Evolutionary conservation across 1,284 basidiomycete genomes (phyloP).

Genomic region (Ceratobasidium sp.): DNA sequence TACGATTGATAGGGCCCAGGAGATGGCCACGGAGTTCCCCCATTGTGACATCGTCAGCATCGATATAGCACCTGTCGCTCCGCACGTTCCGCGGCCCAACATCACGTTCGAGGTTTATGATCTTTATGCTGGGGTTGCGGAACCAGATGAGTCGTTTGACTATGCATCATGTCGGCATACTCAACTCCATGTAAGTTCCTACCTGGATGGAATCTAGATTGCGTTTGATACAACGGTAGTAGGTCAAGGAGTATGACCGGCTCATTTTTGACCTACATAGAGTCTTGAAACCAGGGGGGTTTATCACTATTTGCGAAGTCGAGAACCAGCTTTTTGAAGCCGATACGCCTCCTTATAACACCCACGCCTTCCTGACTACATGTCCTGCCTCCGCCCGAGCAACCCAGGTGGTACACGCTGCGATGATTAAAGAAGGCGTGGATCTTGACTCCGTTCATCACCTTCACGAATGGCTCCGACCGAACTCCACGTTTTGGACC

Average conservation of each 20-base stretch:
- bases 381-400: neutral
- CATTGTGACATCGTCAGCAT: conserved; percentile 30
- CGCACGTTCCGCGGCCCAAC: conserved; percentile 21
- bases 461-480: neutral
- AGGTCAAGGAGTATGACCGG: conserved; percentile 25
- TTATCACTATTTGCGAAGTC: conserved; percentile 1
- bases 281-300: conserved; percentile 17
- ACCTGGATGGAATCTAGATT: neutral
- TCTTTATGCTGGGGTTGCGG: conserved; percentile 28
- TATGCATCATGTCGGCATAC: conserved; percentile 33
- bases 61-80: conserved; percentile 17
- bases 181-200: conserved; percentile 9
- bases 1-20: conserved; percentile 24
- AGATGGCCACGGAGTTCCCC: conserved; percentile 34
- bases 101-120: conserved; percentile 32
- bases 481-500: neutral
- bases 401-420: neutral
- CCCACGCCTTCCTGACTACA: neutral
- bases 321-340: neutral
- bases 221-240: neutral
- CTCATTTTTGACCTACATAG: conserved; percentile 27
- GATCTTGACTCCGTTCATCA: neutral
- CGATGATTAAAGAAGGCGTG: neutral
- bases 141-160: conserved; percentile 28
- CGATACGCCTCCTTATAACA: neutral